These are phyloP conservation scores for Alternaria solani DNA, from an alignment of 2,329 filamentous ascomycete genomes.

Conservation along the genomic window DNA sequence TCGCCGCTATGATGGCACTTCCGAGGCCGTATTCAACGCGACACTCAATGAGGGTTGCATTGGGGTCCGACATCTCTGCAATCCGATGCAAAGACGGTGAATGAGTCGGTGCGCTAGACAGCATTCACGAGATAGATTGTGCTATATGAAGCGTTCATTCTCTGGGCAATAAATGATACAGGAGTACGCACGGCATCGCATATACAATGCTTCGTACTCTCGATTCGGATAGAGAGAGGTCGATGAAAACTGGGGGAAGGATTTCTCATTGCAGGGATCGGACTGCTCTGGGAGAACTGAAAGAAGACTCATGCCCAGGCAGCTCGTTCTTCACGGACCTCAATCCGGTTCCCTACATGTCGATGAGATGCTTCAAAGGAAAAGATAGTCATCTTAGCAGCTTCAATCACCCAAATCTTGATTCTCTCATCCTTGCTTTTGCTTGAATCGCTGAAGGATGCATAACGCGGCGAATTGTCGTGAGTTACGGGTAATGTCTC, in stretches of 20 bases:
- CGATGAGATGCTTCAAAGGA: background rate
- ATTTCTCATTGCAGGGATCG: constrained; percentile 3
- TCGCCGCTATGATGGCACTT: background rate
- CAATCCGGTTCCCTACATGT: background rate
- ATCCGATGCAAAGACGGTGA: background rate
- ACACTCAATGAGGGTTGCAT: background rate
- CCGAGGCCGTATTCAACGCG: background rate
- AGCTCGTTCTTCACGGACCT: background rate
- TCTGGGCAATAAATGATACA: background rate
- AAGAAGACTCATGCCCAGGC: background rate
- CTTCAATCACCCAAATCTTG: background rate
- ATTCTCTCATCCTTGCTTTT: background rate
- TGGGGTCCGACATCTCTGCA: background rate
- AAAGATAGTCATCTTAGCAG: background rate
- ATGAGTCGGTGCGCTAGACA: background rate
- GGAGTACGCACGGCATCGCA: background rate
- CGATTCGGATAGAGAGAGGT: background rate
- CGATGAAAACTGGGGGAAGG: background rate
- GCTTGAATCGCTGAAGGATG: background rate
- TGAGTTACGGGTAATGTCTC: background rate
- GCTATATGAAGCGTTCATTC: background rate
- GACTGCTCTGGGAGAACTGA: background rate
- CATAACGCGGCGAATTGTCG: background rate
- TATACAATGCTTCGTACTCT: background rate
- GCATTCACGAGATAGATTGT: background rate